phyloP scores from a whole-genome alignment of 2,329 filamentous ascomycete species.

The Calonectria montana region DNA sequence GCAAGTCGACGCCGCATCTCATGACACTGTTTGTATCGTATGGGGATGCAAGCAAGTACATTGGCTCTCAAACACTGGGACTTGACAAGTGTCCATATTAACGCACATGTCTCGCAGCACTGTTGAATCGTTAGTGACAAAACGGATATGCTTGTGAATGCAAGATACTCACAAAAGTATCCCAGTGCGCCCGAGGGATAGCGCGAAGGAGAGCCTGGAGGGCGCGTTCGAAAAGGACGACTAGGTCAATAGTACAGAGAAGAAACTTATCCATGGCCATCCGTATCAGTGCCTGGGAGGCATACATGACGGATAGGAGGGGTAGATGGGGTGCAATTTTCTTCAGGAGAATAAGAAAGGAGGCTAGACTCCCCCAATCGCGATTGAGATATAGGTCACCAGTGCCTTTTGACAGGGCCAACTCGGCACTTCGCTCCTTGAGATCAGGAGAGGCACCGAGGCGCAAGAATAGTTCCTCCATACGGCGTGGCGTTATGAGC shows the following conservation, averaged over 20 bases:
- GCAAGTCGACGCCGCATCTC: conserved; percentile 76
- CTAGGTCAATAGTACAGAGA: conserved; percentile 54
- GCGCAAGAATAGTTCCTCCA: conserved; percentile 66
- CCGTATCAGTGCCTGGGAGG: conserved; percentile 61
- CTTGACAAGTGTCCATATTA: conserved; percentile 58
- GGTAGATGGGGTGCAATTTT: conserved; percentile 51
- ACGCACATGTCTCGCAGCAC: conserved; percentile 62
- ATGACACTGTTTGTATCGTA: conserved; percentile 60
- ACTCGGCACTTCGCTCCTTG: conserved; percentile 39
- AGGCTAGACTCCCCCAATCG: conserved; percentile 59
- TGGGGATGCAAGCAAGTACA: conserved; percentile 69
- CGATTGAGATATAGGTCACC: conserved; percentile 49
- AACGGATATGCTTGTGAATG: background rate
- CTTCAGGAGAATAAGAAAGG: conserved; percentile 57
- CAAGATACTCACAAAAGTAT: conserved; percentile 53
- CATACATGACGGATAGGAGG: conserved; percentile 49
- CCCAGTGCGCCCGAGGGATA: conserved; percentile 53
- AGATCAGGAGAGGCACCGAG: conserved; percentile 68
- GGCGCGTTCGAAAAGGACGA: conserved; percentile 54
- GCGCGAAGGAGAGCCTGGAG: conserved; percentile 56
- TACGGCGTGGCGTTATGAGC: conserved; percentile 56
- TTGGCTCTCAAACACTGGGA: conserved; percentile 66
- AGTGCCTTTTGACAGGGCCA: conserved; percentile 34
- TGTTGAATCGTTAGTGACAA: conserved; percentile 39
- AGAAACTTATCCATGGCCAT: conserved; percentile 67